Base-by-base conservation (phyloP, 495 filamentous ascomycete genomes). In the Penicillium cosmopolitanum region DNA sequence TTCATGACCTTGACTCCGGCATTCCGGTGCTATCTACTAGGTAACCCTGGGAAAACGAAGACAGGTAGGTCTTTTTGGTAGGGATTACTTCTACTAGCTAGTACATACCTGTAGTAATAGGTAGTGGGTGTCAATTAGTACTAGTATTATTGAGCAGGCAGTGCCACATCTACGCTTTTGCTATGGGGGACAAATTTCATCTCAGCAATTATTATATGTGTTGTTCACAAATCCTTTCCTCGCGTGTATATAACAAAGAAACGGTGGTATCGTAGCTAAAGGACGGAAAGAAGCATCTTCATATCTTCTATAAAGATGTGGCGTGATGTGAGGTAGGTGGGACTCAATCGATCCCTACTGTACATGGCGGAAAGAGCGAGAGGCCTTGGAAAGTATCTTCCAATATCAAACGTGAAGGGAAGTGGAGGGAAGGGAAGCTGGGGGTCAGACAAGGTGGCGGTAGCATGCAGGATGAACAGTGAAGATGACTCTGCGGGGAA, bases 331-430 rank as follows among this genome's bases (percentile, higher is more conserved):
- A 31, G 28, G 28, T 31, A 9, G 15, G n/a, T 21, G 42, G 42
- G 42, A 21, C 42, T 65, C 66, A 28, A 34, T 38, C 9, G n/a
- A 46, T 52, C 56, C 56, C 56, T 58, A 43, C 46, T 58, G 23
- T 58, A 58, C 56, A 51, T 9, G 34, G 34, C 44, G 19, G 18
- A 48, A 46, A 46, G 42, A 46, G 3, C 42, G 42, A 46, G 42
- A 46, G 42, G 28, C 28, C 6, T 31, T 31, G 8, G 28, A 31
- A 31, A 0, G 28, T 6, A 31, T 31, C 28, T 31, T 31, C 28
- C 28, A 31, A 31, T 31, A 31, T 31, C 28, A 31, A 31, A 31
- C 8, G 28, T 31, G 28, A 8, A 31, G 5, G 5, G 28, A 31
- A 31, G 28, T 7, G 28, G 8, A 31, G 28, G 28, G 28, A 31